A percentile compares a stretch with the other conserved stretches of the same genome.
phyloP scores from a whole-genome alignment of 352 stramenopile genomes.

The Hyaloperonospora brassicae region DNA sequence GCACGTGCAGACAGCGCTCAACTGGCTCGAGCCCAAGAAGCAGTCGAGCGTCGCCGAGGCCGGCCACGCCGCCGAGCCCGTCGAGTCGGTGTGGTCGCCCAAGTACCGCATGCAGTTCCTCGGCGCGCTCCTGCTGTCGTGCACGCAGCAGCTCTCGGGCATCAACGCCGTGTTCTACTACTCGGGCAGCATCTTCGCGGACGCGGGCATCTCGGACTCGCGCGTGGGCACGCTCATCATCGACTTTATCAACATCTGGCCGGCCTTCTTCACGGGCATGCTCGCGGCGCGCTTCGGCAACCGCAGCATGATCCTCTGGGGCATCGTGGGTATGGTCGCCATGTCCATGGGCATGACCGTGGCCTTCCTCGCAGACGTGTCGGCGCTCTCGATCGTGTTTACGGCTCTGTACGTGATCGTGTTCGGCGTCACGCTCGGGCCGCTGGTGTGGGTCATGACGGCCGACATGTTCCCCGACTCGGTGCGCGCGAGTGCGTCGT shows the following conservation, averaged over 20 bases:
- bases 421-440: conserved; percentile 10
- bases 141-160: conserved; percentile 18
- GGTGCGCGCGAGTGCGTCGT: conserved; percentile 26
- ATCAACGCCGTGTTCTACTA: conserved; percentile 25
- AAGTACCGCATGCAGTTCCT: conserved; percentile 43
- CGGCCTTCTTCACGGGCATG: conserved; percentile 20
- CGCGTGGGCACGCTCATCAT: conserved; percentile 22
- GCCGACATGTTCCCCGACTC: conserved; percentile 14
- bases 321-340: conserved; percentile 16
- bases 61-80: conserved; percentile 3
- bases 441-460: conserved; percentile 8
- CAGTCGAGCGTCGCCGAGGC: conserved; percentile 12
- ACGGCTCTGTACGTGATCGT: conserved; percentile 23
- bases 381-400: conserved; percentile 21
- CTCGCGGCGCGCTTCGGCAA: conserved; percentile 35
- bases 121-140: conserved; percentile 36
- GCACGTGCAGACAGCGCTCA: conserved; percentile 20
- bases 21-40: conserved; percentile 20
- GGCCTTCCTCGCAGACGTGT: conserved; percentile 14
- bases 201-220: conserved; percentile 24
- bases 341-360: conserved; percentile 21
- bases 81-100: conserved; percentile 29
- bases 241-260: conserved; percentile 26
- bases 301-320: conserved; percentile 40
- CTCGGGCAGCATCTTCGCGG: conserved; percentile 20